Evolutionary conservation across 768 basidiomycete species (phyloP).

Genomic region (Russula sp.): DNA sequence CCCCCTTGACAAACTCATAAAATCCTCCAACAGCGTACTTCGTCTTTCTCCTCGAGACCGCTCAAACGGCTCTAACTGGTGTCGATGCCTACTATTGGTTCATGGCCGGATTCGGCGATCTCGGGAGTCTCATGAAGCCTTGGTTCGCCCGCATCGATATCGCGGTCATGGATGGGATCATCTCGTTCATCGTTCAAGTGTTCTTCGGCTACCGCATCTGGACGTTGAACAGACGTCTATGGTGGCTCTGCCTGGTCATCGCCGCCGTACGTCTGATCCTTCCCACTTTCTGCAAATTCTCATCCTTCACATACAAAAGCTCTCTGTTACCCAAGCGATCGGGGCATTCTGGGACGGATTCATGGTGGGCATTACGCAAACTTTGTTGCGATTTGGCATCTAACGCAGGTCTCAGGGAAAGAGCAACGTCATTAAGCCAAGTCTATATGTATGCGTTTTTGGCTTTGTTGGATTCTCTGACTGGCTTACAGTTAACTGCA

Average conservation of each 20-base stretch:
- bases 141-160: conserved; percentile 4
- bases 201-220: conserved; percentile 18
- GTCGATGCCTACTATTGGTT: conserved; percentile 13
- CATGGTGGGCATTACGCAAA: background rate
- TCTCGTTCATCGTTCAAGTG: background rate
- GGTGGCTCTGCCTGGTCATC: conserved; percentile 5
- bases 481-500: background rate
- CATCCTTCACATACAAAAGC: background rate
- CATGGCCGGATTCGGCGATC: conserved; percentile 7
- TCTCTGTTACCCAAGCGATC: background rate
- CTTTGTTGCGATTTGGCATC: background rate
- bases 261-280: background rate
- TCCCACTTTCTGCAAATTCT: background rate
- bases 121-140: background rate
- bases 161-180: background rate
- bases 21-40: background rate
- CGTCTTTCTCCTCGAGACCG: conserved; percentile 10
- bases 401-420: background rate
- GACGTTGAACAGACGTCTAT: conserved; percentile 2
- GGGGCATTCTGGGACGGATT: conserved; percentile 3
- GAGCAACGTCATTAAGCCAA: background rate
- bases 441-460: background rate
- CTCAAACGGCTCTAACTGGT: conserved; percentile 2
- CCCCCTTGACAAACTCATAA: background rate
- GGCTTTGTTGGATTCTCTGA: background rate